Conservation (phyloP, 768 basidiomycete species). For the Auriscalpium orientale region DNA sequence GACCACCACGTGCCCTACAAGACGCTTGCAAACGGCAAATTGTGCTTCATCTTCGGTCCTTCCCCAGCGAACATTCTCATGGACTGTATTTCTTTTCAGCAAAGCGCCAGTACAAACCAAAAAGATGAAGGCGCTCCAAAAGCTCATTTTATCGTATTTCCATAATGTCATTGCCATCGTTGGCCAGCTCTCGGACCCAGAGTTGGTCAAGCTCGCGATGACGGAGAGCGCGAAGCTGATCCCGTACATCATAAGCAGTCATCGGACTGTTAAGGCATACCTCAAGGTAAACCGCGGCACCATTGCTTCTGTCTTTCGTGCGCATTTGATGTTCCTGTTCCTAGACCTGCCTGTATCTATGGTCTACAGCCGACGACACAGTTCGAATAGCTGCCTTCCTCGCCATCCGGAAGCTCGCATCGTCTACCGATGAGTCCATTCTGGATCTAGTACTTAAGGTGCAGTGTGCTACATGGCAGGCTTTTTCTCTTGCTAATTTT, state of each 20-base stretch:
- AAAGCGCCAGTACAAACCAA: constrained; percentile 77
- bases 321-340: background rate
- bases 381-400: constrained; percentile 83
- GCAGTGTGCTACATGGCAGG: constrained; percentile 8
- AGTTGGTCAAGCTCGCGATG: constrained; percentile 62
- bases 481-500: background rate
- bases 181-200: constrained; percentile 62
- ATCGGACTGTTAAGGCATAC: constrained; percentile 81
- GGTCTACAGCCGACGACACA: constrained; percentile 76
- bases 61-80: background rate
- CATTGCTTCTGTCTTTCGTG: background rate
- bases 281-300: constrained; percentile 56
- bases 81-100: constrained; percentile 31
- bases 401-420: constrained; percentile 72
- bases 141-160: constrained; percentile 84
- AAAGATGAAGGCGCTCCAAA: constrained; percentile 80
- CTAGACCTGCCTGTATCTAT: constrained; percentile 76
- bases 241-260: constrained; percentile 78
- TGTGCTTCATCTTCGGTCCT: constrained; percentile 41
- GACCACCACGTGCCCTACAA: constrained; percentile 86
- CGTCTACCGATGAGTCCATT: constrained; percentile 70
- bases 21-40: constrained; percentile 72
- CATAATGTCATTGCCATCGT: constrained; percentile 78
- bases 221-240: constrained; percentile 83
- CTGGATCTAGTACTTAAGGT: constrained; percentile 86